Evolutionary conservation across 2,329 filamentous ascomycete genomes (phyloP), one percentile per base, ranked within the genome.

Genomic region (Aspergillus ibericus): DNA sequence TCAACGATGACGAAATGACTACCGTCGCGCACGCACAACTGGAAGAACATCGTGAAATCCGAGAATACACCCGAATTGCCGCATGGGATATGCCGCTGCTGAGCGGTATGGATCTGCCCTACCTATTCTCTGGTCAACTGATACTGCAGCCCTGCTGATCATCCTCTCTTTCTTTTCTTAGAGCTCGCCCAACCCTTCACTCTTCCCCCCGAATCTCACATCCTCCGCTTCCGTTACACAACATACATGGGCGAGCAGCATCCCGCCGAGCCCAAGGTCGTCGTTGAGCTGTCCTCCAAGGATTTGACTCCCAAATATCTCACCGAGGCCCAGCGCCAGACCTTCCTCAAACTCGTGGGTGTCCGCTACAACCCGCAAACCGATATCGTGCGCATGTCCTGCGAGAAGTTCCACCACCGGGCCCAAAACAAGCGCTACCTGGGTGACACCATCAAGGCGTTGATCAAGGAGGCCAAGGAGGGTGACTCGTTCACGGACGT

Each of bases 351-450:
- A 80, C 83, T 99, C 46, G 87, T 85, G 18, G 96, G 95, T 1
- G 75, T 87, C 15, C 88, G 95, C 64, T 98, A 92, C 82, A 95
- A 98, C 80, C 93, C 93, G 0, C 83, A 88, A 67, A 92, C 82
- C 55, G 86, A 92, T 67, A 80, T 91, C 59, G 82, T 97, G 68
- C 92, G 91, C 78, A 96, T 99, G 84, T 92, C 90, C 72, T 91
- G 90, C 78, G 95, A 98, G 76, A 87, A 88, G 72, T 96, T 90
- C 75, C 87, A 91, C 72, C 90, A 93, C 56, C 89, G 92, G 72
- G 91, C 93, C 16, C 93, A 98, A 80, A 99, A 99, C 81, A 99
- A 98, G 83, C 87, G 91, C n/a, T 95, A 95, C 74, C 82, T 99
- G 20, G 89, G 87, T 54, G 91, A 96, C 68, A 77, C 92, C 50